Base-by-base conservation (phyloP, 2,329 filamentous ascomycete species). In the Fusarium sp. region DNA sequence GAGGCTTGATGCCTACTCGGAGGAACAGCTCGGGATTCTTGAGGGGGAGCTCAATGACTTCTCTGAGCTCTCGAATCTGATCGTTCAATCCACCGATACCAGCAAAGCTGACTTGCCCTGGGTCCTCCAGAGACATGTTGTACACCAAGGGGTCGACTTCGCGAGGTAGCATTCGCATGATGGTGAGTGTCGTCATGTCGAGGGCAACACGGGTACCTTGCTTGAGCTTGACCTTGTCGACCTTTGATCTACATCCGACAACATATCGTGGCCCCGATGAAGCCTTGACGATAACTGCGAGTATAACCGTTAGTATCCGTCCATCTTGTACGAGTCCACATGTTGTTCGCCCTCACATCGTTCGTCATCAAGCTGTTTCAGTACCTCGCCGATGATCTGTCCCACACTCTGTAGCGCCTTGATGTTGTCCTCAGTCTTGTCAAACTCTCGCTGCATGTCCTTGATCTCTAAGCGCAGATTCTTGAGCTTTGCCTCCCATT, bases 111-210 rank as follows among this genome's bases (percentile, higher is more conserved):
- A 99, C 92, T 83, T 98, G 95, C 10, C 96, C 96, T 1, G 96
- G 96, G 81, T 99, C 96, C 83, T 99, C 96, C 77, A 99, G 85
- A 25, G 96, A 99, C 96, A 99, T 99, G 87, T 99, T 99, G 89
- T 99, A 99, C 76, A 99, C 96, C 76, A 99, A 88, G 25, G 96
- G 96, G 80, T 99, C 96, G 80, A 99, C 97, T 86, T 99, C 96
- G 82, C 96, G 93, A 67, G 96, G 97, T 51, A 99, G 88, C 96
- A 99, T 99, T 79, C 96, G 94, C 96, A 99, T 99, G 84, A 99
- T 99, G 69, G 96, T 99, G 76, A 99, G 92, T 25, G 96, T 99
- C 57, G 96, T 99, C 96, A 99, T 99, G 80, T 99, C 96, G 67
- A 99, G 91, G 38, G 96, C 95, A 61, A 99, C 96, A 79, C 96